Conservation (phyloP, 345 rosid genomes). For the Eucalyptus marginata region DNA sequence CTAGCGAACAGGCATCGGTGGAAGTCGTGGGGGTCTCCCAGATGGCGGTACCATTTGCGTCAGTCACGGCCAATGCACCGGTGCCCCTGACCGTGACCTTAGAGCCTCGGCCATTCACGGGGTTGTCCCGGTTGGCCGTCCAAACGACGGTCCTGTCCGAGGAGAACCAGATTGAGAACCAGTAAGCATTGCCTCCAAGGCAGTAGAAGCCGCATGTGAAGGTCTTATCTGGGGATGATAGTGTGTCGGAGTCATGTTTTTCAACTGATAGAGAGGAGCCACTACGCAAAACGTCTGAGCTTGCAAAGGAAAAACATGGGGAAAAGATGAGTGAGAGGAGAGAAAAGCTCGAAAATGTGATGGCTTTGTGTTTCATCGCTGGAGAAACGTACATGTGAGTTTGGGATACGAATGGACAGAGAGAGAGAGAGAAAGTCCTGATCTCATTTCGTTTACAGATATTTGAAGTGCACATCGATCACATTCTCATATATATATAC, state of each 20-base stretch:
- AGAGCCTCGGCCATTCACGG: slow-evolving; percentile 27
- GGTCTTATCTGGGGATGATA: slow-evolving; percentile 13
- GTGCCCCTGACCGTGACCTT: slow-evolving; percentile 2
- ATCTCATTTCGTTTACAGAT: neutral
- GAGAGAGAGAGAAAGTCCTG: neutral
- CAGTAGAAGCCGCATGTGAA: slow-evolving; percentile 31
- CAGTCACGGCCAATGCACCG: slow-evolving; percentile 16
- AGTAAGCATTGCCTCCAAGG: slow-evolving; percentile 24
- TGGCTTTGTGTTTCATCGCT: neutral
- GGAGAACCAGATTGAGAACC: slow-evolving; percentile 37
- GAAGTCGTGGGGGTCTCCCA: slow-evolving; percentile 22
- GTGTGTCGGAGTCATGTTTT: neutral
- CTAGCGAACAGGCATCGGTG: neutral
- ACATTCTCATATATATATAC: neutral
- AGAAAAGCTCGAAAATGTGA: neutral
- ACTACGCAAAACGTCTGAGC: neutral
- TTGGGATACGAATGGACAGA: too few species aligned
- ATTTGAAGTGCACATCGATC: neutral
- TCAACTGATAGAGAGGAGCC: slow-evolving; percentile 18
- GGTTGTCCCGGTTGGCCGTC: slow-evolving; percentile 29
- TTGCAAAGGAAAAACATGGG: neutral
- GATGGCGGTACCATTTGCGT: slow-evolving; percentile 5
- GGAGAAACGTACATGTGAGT: neutral
- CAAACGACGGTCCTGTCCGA: slow-evolving; percentile 18
- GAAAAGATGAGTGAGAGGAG: neutral